Evolutionary conservation across 2,329 filamentous ascomycete species (phyloP).

Genomic region (Sarocladium kiliense): DNA sequence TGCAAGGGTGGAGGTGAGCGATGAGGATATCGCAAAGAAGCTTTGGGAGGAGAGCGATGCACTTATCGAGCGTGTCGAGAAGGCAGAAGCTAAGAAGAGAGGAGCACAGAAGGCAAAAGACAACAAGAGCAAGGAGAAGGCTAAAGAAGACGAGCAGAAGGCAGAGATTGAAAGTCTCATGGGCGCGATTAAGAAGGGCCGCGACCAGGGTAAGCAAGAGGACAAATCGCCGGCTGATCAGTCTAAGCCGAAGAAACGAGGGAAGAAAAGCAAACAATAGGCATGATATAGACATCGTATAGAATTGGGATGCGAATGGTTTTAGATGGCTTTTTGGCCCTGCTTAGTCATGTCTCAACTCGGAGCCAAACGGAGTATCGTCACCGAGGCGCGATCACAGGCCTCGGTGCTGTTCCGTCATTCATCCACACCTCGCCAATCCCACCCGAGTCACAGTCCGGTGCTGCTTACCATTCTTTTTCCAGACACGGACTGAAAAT

Average conservation of each 20-base stretch:
- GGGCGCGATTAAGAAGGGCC: constrained; percentile 38
- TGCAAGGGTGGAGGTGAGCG: constrained; percentile 66
- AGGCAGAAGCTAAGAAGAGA: constrained; percentile 60
- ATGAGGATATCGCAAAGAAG: constrained; percentile 75
- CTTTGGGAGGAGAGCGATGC: constrained; percentile 87
- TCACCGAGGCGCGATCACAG: neutral
- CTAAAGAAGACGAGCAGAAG: constrained; percentile 30
- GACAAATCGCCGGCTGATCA: constrained; percentile 29
- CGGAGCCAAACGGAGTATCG: neutral
- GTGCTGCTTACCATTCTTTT: too few species aligned
- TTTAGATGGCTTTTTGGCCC: neutral
- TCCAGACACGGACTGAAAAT: too few species aligned
- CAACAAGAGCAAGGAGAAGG: constrained; percentile 22
- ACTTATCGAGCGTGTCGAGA: constrained; percentile 77
- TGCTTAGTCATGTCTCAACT: neutral
- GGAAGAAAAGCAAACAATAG: constrained; percentile 12
- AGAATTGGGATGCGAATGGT: neutral
- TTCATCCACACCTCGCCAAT: neutral
- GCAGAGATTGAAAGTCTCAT: constrained; percentile 32
- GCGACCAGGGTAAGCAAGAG: constrained; percentile 22
- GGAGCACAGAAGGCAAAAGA: constrained; percentile 34
- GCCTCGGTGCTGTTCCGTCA: neutral
- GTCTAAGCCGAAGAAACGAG: constrained; percentile 21
- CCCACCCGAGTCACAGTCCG: too few species aligned
- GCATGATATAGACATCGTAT: neutral